Conservation (phyloP, 129 eudicot genomes). For the Calendula officinalis region DNA sequence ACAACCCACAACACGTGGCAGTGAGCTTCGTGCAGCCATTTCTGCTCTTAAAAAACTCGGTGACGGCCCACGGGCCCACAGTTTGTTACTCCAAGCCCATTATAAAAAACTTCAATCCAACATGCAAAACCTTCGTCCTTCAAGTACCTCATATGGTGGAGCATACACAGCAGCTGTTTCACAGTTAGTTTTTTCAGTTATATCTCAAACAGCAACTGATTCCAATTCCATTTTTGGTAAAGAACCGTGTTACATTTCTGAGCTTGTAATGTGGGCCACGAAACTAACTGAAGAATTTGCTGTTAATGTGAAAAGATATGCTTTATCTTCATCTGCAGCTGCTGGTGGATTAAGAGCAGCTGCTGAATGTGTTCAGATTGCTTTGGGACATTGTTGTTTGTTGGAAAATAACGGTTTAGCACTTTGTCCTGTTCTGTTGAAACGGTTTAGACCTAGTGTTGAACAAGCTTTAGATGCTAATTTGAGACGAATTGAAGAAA, state of each 20-base stretch:
- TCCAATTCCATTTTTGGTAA: constrained; percentile 70
- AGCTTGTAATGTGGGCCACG: constrained; percentile 98
- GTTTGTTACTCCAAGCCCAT: constrained; percentile 84
- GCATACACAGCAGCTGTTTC: constrained; percentile 98
- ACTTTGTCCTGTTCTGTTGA: constrained; percentile 89
- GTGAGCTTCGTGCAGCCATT: constrained; percentile 94
- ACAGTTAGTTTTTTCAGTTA: constrained; percentile 90
- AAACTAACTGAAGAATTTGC: constrained; percentile 86
- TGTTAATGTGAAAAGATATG: constrained; percentile 85
- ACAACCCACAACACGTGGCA: constrained; percentile 96
- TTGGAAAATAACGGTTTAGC: constrained; percentile 90
- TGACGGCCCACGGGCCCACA: constrained; percentile 98
- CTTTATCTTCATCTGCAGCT: constrained; percentile 98
- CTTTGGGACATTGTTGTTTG: constrained; percentile 93
- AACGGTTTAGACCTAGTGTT: constrained; percentile 93
- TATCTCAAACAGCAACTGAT: constrained; percentile 92
- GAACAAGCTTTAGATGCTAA: constrained; percentile 99
- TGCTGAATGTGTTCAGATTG: constrained; percentile 98
- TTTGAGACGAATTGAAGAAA: constrained; percentile 88
- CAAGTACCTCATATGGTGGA: constrained; percentile 97
- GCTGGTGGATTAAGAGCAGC: constrained; percentile 99
- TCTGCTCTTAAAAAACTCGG: constrained; percentile 89
- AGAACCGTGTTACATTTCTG: constrained; percentile 84
- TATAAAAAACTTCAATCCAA: constrained; percentile 85
- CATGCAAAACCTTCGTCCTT: constrained; percentile 92